phyloP scores from a whole-genome alignment of 73 alveolate genomes.

The Blepharisma japonicum region DNA sequence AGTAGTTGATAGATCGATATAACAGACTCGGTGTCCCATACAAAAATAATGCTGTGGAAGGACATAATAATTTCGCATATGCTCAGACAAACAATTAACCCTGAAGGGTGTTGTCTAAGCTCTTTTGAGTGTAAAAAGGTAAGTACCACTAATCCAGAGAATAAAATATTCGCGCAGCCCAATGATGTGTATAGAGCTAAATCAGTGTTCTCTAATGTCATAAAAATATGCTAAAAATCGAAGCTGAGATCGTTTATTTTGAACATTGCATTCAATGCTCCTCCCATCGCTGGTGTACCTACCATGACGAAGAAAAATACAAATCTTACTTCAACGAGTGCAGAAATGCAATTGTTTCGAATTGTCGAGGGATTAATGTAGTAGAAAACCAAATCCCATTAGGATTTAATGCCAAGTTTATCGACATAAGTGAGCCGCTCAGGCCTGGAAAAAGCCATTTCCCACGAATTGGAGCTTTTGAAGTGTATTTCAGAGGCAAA shows the following conservation, averaged over 20 bases:
- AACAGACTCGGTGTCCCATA: not conserved
- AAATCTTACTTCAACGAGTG: not conserved
- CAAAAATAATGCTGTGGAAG: slow-evolving; percentile 9
- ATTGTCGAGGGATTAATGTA: slow-evolving; percentile 31
- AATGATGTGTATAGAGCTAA: not conserved
- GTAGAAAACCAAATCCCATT: slow-evolving; percentile 44
- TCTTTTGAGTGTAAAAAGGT: slow-evolving; percentile 5
- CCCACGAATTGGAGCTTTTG: slow-evolving; percentile 58
- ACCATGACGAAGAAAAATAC: slow-evolving; percentile 41
- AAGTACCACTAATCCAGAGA: not conserved
- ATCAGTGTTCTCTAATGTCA: not conserved
- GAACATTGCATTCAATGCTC: slow-evolving; percentile 41
- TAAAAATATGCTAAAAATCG: slow-evolving; percentile 13
- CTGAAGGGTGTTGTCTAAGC: slow-evolving; percentile 26
- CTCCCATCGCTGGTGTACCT: slow-evolving; percentile 48
- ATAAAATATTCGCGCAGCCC: not conserved
- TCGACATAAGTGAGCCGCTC: not conserved
- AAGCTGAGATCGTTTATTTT: slow-evolving; percentile 19
- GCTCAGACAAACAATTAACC: not conserved
- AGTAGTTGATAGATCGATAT: no score
- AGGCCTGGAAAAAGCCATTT: slow-evolving; percentile 29
- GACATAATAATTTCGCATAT: slow-evolving; percentile 24
- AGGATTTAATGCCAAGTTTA: not conserved
- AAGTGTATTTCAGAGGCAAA: slow-evolving; percentile 33
- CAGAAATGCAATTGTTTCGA: slow-evolving; percentile 20